Base-by-base conservation (phyloP, 495 filamentous ascomycete genomes). In the Lasiosphaeris hirsuta region DNA sequence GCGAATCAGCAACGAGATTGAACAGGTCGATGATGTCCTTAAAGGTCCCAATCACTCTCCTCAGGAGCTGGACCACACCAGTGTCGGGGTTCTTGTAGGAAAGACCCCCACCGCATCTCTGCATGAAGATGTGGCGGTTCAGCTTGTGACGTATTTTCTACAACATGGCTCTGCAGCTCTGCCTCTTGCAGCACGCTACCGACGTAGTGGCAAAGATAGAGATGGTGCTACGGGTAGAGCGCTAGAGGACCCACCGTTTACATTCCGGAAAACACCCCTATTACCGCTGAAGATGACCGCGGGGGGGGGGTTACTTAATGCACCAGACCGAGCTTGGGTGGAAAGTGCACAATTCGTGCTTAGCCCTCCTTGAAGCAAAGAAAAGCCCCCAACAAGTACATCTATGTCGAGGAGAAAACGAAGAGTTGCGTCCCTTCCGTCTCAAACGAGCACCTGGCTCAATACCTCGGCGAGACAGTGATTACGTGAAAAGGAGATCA, bases 21-120 rank as follows among this genome's bases (percentile, higher is more conserved):
- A 30, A 30, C 23, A 30, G 23, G 23, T 30, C 23, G 23, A 30
- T 30, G 23, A 5, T 33, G 42, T 63, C 55, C 19, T 63, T 67
- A 39, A 65, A 69, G n/a, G 66, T 40, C 2, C 23, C 23, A 5
- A 30, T 30, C 23, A 30, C 23, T n/a, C n/a, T n/a, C n/a, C n/a
- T n/a, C n/a, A n/a, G n/a, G n/a, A n/a, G n/a, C n/a, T n/a, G n/a
- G n/a, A n/a, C n/a, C n/a, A n/a, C n/a, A n/a, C n/a, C n/a, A n/a
- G n/a, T n/a, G n/a, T n/a, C n/a, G n/a, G n/a, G n/a, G n/a, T n/a
- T n/a, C n/a, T n/a, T n/a, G n/a, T n/a, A n/a, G n/a, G n/a, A n/a
- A n/a, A n/a, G n/a, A n/a, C n/a, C n/a, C n/a, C n/a, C n/a, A n/a
- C n/a, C n/a, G n/a, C n/a, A n/a, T n/a, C n/a, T n/a, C n/a, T n/a